phyloP scores from a whole-genome alignment of 2,329 filamentous ascomycete species.

The Neofusicoccum parvum region DNA sequence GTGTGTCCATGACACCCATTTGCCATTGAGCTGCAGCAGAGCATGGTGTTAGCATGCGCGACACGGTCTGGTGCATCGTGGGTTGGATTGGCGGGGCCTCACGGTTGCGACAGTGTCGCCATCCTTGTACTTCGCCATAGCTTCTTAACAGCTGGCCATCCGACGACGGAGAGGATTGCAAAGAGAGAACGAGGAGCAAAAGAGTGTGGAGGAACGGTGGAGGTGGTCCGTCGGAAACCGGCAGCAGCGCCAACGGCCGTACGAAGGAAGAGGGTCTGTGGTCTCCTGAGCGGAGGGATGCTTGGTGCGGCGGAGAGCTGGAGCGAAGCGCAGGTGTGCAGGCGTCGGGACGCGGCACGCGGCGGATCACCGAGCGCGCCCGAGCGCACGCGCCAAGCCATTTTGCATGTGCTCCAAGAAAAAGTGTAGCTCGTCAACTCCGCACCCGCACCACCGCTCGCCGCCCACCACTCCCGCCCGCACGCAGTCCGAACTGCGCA shows the following conservation, averaged over 20 bases:
- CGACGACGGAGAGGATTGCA: neutral
- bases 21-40: slow-evolving; percentile 68
- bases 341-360: neutral
- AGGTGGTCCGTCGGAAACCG: neutral
- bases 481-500: neutral
- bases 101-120: slow-evolving; percentile 65
- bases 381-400: neutral
- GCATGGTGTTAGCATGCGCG: neutral
- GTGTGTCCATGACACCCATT: slow-evolving; percentile 89
- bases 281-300: slow-evolving; percentile 12
- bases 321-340: neutral
- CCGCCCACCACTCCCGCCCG: neutral
- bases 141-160: slow-evolving; percentile 17
- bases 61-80: neutral
- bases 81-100: slow-evolving; percentile 31
- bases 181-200: neutral
- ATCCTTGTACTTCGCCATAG: slow-evolving; percentile 64
- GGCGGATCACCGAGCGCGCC: neutral
- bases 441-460: neutral
- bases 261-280: neutral
- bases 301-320: neutral
- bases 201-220: neutral
- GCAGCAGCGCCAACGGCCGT: neutral
- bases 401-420: slow-evolving; percentile 4
- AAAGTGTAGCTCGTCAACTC: neutral